Evolutionary conservation across 257 asterid species (phyloP), one percentile per base, ranked within the genome.

Genomic region (Primulina eburnea): DNA sequence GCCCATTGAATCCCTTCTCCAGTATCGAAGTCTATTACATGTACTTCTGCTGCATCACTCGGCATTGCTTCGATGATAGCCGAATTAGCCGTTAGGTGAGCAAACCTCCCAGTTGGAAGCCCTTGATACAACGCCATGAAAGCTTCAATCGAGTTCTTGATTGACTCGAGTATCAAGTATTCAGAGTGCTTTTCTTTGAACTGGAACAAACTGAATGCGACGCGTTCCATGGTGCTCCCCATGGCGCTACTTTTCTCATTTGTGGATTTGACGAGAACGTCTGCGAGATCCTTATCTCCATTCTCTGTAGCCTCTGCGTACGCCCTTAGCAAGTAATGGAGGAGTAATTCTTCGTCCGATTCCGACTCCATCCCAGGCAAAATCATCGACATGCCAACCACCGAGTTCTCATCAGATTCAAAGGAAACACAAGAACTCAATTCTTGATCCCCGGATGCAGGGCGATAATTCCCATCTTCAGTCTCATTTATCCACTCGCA

Each of bases 1-100:
- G 90, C 83, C 92, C 90, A 88, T n/a, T 88, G 95, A 12, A 82
- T 69, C 20, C 90, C 92, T 24, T 86, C 89, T 9, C 87, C 89
- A 8, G 77, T 61, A 28, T 86, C 89, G 10, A 84, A 88, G 52
- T 88, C 95, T 33, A 83, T 76, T 2, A 86, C 62, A 7, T 56
- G 84, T 21, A 86, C 12, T 7, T 21, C 12, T 7, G 17, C 60
- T 4, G 43, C 76, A 37, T 76, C 83, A 20, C 61, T 60, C 0
- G 90, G 86, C 61, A 84, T 38, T 17, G 90, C 79, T 62, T 82
- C 89, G 11, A 88, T 80, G 37, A 88, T 83, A 1, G 85, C 84
- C 2, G 80, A 69, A 64, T 81, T 88, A 7, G 92, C 90, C 1
- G 81, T 65, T 53, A 86, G 80, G 64, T 88, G 92, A 56, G 95